Evolutionary conservation across 768 basidiomycete genomes (phyloP), one percentile per base, ranked within the genome.

Genomic region (Termitomyces sp.): DNA sequence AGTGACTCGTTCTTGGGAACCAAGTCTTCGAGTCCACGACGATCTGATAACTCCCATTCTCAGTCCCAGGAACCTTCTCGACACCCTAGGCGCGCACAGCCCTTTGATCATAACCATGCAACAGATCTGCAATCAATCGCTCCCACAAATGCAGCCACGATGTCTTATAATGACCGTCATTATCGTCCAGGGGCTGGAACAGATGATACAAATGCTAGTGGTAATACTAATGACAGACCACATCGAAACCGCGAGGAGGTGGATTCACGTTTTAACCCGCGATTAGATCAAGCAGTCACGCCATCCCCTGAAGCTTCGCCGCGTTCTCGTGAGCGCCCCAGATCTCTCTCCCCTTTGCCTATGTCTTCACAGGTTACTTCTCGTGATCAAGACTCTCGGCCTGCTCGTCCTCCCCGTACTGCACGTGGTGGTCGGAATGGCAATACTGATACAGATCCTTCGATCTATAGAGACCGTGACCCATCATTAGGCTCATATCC

Each of bases 151-250:
- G 5, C 26, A 63, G 36, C 55, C 51, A 68, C 65, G 48, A 74
- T 86, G 55, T 78, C 82, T 18, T 83, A 79, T 55, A 73, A 79
- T 56, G 87, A 87, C 67, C 80, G 87, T 30, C 84, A 87, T 67
- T 88, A 88, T 67, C 81, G 85, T 49, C 85, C 86, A 35, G 74
- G 67, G 22, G 47, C 26, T 24, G 74, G 65, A 26, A 60, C 63
- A 13, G 66, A 63, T 43, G 46, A 55, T 43, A 22, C 58, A 54
- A 36, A 59, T 52, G 57, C 57, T 54, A 52, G 61, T 59, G 66
- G 36, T 52, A 38, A 38, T 54, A 54, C 64, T 46, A 67, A 70
- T 57, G 61, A 62, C 32, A 70, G 70, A 62, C 64, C 58, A 26
- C 63, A 65, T 30, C 58, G 67, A 14, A 52, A 55, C 24, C 54